Conservation (phyloP, 2,329 filamentous ascomycete genomes). For the Ophiostoma pallidulum region DNA sequence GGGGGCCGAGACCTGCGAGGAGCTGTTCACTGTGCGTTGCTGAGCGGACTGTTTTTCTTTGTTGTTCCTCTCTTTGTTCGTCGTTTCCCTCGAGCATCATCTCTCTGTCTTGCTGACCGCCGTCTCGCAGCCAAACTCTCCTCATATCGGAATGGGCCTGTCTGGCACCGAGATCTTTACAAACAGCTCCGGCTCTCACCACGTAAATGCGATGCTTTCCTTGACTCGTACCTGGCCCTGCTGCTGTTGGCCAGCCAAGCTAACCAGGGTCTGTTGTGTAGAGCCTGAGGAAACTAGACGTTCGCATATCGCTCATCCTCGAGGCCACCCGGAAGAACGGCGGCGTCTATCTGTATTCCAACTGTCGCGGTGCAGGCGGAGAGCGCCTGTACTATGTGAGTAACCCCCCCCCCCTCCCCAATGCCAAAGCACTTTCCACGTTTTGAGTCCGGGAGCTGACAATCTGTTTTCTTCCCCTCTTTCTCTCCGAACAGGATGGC, state of each 20-base stretch:
- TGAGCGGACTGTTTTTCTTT: neutral
- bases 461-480: no score
- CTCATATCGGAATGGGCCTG: conserved; percentile 52
- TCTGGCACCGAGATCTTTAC: conserved; percentile 63
- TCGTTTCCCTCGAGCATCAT: no score
- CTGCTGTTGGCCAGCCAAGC: no score
- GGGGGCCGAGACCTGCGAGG: conserved; percentile 29
- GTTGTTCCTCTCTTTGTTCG: neutral
- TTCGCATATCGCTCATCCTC: conserved; percentile 51
- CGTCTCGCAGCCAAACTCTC: conserved; percentile 21
- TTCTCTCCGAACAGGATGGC: conserved; percentile 32
- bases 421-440: no score
- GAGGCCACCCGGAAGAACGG: conserved; percentile 48
- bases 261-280: conserved; percentile 6
- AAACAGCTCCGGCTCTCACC: conserved; percentile 60
- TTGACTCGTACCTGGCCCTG: no score
- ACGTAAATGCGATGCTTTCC: no score
- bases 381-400: conserved; percentile 47
- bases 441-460: no score
- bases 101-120: no score
- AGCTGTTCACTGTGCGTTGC: conserved; percentile 18
- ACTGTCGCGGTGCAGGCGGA: conserved; percentile 33
- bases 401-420: neutral
- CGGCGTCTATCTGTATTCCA: conserved; percentile 46
- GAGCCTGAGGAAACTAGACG: conserved; percentile 51